Evolutionary conservation across 164 flowering plant species (phyloP).

Genomic region (Warburgia ugandensis): DNA sequence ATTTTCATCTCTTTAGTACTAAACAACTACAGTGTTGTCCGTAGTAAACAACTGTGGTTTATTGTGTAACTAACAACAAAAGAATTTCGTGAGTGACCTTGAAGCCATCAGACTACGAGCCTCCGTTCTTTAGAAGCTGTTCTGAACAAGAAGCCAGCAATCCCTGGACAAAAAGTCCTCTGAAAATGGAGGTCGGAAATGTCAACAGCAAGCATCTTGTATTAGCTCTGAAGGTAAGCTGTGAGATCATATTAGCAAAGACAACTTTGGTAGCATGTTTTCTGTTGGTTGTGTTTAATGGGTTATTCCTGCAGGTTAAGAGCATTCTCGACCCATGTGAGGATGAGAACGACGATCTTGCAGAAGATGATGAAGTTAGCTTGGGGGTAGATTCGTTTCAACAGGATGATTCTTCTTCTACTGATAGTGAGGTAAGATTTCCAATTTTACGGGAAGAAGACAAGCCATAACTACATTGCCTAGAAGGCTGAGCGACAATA

Average conservation of each 20-base stretch:
- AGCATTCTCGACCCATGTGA: slow-evolving; percentile 96
- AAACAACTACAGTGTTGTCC: too few species aligned
- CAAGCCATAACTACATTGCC: not conserved
- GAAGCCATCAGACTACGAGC: slow-evolving; percentile 92
- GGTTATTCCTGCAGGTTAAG: slow-evolving; percentile 50
- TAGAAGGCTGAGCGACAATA: not conserved
- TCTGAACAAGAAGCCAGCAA: slow-evolving; percentile 63
- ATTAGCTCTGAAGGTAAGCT: slow-evolving; percentile 69
- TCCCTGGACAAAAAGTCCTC: slow-evolving; percentile 65
- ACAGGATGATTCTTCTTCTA: slow-evolving; percentile 40
- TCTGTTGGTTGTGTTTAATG: not conserved
- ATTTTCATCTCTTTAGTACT: too few species aligned
- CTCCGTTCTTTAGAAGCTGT: slow-evolving; percentile 87
- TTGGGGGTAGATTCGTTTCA: slow-evolving; percentile 63
- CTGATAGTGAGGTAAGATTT: slow-evolving; percentile 66
- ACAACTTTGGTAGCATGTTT: not conserved
- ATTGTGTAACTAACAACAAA: too few species aligned
- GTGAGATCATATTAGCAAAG: not conserved
- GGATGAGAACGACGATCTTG: slow-evolving; percentile 64
- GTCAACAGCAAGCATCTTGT: slow-evolving; percentile 94
- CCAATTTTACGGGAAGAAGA: not conserved
- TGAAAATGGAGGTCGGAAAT: slow-evolving; percentile 88
- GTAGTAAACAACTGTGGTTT: too few species aligned
- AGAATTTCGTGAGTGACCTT: slow-evolving; percentile 11
- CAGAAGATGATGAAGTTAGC: slow-evolving; percentile 55